Evolutionary conservation across 2,329 filamentous ascomycete species (phyloP), one percentile per base, ranked within the genome.

Genomic region (Ceratocystis alfenasii): DNA sequence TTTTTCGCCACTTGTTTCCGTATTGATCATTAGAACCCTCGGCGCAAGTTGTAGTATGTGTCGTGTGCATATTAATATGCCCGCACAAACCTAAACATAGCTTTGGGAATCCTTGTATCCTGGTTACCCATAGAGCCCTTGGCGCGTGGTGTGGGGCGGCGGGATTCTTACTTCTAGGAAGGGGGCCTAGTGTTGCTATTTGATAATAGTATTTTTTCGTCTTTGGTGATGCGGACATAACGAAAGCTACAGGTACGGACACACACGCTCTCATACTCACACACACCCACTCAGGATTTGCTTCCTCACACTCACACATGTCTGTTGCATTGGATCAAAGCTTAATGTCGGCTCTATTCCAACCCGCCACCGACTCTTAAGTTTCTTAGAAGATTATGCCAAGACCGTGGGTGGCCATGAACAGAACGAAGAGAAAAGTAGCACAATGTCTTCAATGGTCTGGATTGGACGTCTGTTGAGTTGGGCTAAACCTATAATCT

Each of bases 61-160:
- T 57, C 50, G 20, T 57, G 50, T 57, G 50, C 50, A 57, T 57
- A 28, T 55, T 15, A 57, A 57, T 15, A 57, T 30, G 20, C 28
- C 20, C 50, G 20, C 50, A 30, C 50, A 30, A 57, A 57, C 50
- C 50, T 57, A 57, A 57, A 28, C 50, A 25, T 28, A 57, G 50
- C 25, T n/a, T 22, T 25, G 50, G 33, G 50, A 30, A 57, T 30
- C 50, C 50, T 30, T 57, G 22, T 17, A 30, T 57, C 50, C 50
- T 30, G 28, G 8, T 36, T 36, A 36, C 33, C 33, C 50, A 57
- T 28, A 25, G 22, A 50, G 46, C 46, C 17, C 50, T 30, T 30
- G 22, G 22, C 20, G 50, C 25, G 12, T 30, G 50, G 50, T 57
- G 50, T 57, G 50, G 50, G 50, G 50, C 50, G 50, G 22, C 20